Percentiles rank a stretch among this genome's conserved stretches.
Evolutionary conservation across 768 basidiomycete genomes (phyloP).

Genomic region (Trametes cubensis): DNA sequence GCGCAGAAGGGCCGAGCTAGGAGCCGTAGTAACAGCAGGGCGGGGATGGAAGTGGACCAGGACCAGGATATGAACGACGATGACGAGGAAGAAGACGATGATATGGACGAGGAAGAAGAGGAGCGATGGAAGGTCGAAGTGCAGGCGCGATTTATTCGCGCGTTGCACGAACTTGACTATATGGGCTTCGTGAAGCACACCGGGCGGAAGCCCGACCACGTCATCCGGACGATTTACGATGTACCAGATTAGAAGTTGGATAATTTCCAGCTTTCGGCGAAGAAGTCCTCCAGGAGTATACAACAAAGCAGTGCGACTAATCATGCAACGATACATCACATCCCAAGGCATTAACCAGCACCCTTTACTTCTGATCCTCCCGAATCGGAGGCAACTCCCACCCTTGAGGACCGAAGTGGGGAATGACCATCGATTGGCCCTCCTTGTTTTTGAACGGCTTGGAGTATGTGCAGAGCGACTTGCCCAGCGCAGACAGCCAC

Average conservation of each 20-base stretch:
- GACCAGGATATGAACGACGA: constrained; percentile 36
- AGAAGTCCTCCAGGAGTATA: too few relatives aligned
- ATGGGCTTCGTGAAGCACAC: constrained; percentile 82
- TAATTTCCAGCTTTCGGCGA: too few relatives aligned
- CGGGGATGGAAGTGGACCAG: constrained; percentile 28
- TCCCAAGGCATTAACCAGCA: background rate
- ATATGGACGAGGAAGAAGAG: constrained; percentile 35
- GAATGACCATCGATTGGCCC: constrained; percentile 74
- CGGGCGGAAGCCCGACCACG: constrained; percentile 76
- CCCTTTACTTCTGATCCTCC: constrained; percentile 21
- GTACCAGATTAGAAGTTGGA: constrained; percentile 2
- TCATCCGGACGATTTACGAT: constrained; percentile 39
- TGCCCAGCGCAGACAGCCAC: constrained; percentile 85
- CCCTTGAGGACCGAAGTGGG: constrained; percentile 80
- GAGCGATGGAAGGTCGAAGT: constrained; percentile 64
- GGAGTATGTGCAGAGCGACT: constrained; percentile 83
- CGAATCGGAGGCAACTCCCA: constrained; percentile 85
- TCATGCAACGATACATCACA: background rate
- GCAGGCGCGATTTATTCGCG: constrained; percentile 80
- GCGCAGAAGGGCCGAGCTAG: background rate
- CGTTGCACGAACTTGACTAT: constrained; percentile 81
- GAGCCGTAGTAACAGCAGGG: constrained; percentile 26
- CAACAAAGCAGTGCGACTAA: too few relatives aligned
- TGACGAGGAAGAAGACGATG: constrained; percentile 33
- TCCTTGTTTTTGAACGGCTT: constrained; percentile 74